These are phyloP conservation scores for Plantago lanceolata DNA, from an alignment of 305 asterid genomes.

Conservation along the genomic window DNA sequence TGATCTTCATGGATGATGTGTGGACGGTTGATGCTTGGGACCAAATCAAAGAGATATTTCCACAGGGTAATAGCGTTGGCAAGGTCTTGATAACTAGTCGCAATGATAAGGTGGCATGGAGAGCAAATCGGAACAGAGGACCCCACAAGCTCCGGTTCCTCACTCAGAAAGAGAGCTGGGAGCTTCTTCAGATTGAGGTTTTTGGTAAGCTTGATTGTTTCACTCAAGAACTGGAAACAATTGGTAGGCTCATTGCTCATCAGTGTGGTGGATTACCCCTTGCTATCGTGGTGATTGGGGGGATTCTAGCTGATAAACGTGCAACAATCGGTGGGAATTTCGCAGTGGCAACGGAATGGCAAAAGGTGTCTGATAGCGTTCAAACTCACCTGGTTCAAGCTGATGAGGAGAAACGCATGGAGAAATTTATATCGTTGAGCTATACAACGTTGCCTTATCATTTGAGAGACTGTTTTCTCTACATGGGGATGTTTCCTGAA, in stretches of 20 bases:
- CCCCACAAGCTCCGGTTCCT: neutral
- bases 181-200: neutral
- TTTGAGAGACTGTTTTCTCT: neutral
- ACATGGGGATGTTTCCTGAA: conserved; percentile 4
- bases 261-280: neutral
- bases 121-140: neutral
- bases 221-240: neutral
- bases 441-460: neutral
- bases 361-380: neutral
- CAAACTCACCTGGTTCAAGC: neutral
- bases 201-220: neutral
- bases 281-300: neutral
- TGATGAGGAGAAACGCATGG: neutral
- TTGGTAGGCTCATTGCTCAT: neutral
- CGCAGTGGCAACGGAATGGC: neutral
- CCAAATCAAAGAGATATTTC: neutral
- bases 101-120: neutral
- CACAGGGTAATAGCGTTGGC: neutral
- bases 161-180: neutral
- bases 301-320: neutral
- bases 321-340: neutral
- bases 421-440: neutral
- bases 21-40: neutral
- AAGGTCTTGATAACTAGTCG: neutral
- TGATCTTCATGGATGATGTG: neutral